Conservation (phyloP, 2,329 filamentous ascomycete genomes). For the Cryphonectria nitschkei region DNA sequence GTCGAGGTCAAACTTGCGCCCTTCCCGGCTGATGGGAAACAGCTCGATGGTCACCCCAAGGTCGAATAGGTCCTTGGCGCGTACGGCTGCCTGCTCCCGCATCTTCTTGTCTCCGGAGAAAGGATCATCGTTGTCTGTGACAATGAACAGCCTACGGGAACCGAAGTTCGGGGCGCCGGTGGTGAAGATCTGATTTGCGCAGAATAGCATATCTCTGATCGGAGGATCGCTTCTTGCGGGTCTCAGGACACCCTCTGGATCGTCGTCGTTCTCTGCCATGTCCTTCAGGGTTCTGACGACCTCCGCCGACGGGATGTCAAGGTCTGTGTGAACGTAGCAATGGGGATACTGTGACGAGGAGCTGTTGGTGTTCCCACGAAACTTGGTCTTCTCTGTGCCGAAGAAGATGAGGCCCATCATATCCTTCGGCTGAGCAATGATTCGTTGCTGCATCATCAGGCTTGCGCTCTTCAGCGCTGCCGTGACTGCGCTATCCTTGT, state of each 20-base stretch:
- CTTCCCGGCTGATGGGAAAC: conserved; percentile 79
- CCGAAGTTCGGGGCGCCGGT: conserved; percentile 94
- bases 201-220: conserved; percentile 91
- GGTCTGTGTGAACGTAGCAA: conserved; percentile 87
- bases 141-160: conserved; percentile 89
- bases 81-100: conserved; percentile 76
- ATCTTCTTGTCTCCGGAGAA: conserved; percentile 73
- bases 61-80: conserved; percentile 94
- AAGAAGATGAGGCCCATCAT: conserved; percentile 97
- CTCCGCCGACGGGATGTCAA: conserved; percentile 83
- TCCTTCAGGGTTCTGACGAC: conserved; percentile 81
- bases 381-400: conserved; percentile 83
- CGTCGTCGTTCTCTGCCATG: conserved; percentile 78
- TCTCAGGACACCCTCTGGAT: conserved; percentile 68
- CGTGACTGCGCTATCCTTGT: conserved; percentile 75
- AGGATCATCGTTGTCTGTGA: conserved; percentile 92
- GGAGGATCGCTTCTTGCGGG: conserved; percentile 71
- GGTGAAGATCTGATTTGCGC: conserved; percentile 94
- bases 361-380: conserved; percentile 65
- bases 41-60: conserved; percentile 89
- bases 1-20: conserved; percentile 74
- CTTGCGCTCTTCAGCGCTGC: conserved; percentile 94
- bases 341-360: conserved; percentile 75
- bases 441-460: conserved; percentile 94
- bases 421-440: conserved; percentile 93